Evolutionary conservation across 352 stramenopile genomes (phyloP).

Genomic region (Phytophthora capsici): DNA sequence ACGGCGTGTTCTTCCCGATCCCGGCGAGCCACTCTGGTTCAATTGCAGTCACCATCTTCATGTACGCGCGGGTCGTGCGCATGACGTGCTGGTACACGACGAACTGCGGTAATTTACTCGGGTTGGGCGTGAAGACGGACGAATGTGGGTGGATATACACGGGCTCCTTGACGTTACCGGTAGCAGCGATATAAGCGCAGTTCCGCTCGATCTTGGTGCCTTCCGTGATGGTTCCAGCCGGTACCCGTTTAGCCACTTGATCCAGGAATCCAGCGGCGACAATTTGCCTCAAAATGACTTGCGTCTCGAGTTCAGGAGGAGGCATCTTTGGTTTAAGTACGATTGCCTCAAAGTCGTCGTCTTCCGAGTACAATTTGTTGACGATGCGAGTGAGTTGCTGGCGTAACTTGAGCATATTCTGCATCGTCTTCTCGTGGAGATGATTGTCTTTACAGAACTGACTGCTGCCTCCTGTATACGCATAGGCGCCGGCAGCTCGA

Average conservation of each 20-base stretch:
- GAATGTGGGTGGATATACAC: constrained; percentile 90
- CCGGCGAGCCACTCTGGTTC: constrained; percentile 96
- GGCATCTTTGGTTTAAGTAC: constrained; percentile 68
- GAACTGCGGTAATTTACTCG: constrained; percentile 67
- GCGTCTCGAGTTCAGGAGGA: constrained; percentile 64
- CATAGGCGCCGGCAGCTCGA: constrained; percentile 79
- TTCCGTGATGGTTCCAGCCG: constrained; percentile 75
- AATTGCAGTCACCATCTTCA: constrained; percentile 98
- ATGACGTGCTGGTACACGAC: constrained; percentile 85
- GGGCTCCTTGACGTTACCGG: constrained; percentile 59
- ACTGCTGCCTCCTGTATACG: constrained; percentile 64
- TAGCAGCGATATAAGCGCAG: constrained; percentile 78
- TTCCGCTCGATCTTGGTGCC: constrained; percentile 86
- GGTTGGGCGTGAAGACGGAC: constrained; percentile 77
- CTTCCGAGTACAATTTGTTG: constrained; percentile 65
- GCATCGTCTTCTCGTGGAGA: constrained; percentile 88
- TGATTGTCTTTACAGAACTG: constrained; percentile 81
- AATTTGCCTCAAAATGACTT: constrained; percentile 75
- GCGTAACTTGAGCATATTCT: constrained; percentile 88
- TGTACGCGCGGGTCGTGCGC: constrained; percentile 89
- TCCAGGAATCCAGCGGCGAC: constrained; percentile 83
- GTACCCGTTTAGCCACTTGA: constrained; percentile 79
- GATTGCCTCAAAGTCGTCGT: constrained; percentile 50
- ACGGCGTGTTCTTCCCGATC: constrained; percentile 74
- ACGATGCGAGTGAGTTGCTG: constrained; percentile 86